Evolutionary conservation across 352 stramenopile genomes (phyloP).

Genomic region (Phytophthora pistaciae): DNA sequence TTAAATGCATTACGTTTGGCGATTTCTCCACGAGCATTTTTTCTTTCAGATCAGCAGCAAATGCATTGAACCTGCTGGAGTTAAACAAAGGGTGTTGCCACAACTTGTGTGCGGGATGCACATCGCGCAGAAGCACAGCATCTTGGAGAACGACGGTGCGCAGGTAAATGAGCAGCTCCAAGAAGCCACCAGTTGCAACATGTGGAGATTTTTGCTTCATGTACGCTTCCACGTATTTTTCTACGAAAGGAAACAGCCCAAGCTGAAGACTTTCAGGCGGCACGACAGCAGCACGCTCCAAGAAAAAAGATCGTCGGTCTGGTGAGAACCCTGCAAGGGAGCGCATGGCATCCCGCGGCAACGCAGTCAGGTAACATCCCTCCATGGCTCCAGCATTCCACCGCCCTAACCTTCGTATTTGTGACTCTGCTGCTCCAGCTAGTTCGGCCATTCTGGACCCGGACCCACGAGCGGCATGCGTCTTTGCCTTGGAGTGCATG

Average conservation of each 20-base stretch:
- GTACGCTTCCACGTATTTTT: slow-evolving; percentile 11
- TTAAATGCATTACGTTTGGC: background rate
- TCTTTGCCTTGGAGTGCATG: background rate
- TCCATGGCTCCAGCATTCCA: background rate
- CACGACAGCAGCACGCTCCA: slow-evolving; percentile 1
- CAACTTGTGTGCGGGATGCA: slow-evolving; percentile 1
- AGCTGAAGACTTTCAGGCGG: slow-evolving; percentile 2
- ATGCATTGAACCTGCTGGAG: background rate
- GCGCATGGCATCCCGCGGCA: background rate
- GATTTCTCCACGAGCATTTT: slow-evolving; percentile 12
- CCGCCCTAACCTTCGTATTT: background rate
- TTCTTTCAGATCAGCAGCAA: background rate
- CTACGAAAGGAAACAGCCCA: slow-evolving; percentile 14
- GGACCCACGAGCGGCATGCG: background rate
- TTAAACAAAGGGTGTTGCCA: background rate
- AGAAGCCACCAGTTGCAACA: slow-evolving; percentile 7
- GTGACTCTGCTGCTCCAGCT: background rate
- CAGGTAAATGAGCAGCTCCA: slow-evolving; percentile 6
- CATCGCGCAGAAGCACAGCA: slow-evolving; percentile 5
- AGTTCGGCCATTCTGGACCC: background rate
- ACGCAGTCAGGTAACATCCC: background rate
- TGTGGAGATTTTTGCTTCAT: slow-evolving; percentile 11
- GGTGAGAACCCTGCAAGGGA: background rate
- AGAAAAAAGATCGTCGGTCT: background rate
- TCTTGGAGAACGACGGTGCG: slow-evolving; percentile 6